Conservation (phyloP, 1,139 yeast genomes). For the Hansenula sp. region DNA sequence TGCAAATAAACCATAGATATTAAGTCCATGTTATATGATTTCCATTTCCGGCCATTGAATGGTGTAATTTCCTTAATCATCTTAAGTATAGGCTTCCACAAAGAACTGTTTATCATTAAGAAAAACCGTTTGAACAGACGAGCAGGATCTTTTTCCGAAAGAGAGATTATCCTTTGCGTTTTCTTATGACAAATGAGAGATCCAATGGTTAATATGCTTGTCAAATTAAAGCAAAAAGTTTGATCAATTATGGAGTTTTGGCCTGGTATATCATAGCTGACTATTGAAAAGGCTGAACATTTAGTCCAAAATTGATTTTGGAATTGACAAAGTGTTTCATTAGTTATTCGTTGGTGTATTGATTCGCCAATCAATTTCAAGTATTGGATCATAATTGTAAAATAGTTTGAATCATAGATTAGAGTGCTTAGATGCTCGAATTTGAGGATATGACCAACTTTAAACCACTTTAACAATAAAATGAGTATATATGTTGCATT, state of each 20-base stretch:
- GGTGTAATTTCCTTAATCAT: conserved; percentile 80
- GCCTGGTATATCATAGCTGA: not conserved
- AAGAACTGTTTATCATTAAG: conserved; percentile 50
- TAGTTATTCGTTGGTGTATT: conserved; percentile 36
- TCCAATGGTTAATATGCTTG: conserved; percentile 40
- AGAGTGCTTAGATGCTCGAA: conserved; percentile 70
- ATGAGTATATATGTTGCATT: conserved; percentile 53
- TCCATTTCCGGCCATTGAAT: conserved; percentile 93
- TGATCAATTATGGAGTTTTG: conserved; percentile 17
- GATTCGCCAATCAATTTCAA: conserved; percentile 30
- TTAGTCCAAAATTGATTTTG: conserved; percentile 42
- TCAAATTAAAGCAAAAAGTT: conserved; percentile 36
- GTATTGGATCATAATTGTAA: conserved; percentile 38
- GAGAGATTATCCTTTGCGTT: conserved; percentile 49
- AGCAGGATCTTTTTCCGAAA: conserved; percentile 53
- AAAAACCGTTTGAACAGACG: conserved; percentile 38
- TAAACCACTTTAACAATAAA: conserved; percentile 70
- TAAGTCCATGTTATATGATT: conserved; percentile 86
- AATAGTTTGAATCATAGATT: conserved; percentile 68
- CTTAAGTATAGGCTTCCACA: conserved; percentile 68
- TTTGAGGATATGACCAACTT: conserved; percentile 70
- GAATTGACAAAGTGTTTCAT: conserved; percentile 32
- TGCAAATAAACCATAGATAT: conserved; percentile 83
- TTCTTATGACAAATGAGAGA: conserved; percentile 43
- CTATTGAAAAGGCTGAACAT: conserved; percentile 16